Percentiles rank a stretch among this genome's conserved stretches.
Evolutionary conservation across 345 rosid species (phyloP).

Genomic region (Corymbia maculata): DNA sequence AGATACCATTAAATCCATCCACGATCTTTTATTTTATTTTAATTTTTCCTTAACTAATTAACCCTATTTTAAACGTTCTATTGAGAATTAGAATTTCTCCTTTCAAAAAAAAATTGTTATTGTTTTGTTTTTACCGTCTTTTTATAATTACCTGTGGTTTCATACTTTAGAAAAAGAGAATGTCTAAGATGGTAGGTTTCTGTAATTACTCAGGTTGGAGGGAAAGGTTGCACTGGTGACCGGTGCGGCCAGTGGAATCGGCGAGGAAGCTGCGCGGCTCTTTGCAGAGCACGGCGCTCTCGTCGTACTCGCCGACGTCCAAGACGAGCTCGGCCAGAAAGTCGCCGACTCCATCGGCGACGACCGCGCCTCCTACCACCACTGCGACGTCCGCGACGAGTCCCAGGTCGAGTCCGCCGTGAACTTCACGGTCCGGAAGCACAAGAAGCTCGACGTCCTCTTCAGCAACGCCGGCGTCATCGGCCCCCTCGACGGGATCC

Average conservation of each 20-base stretch:
- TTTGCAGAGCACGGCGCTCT: slow-evolving; percentile 61
- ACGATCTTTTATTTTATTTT: not conserved
- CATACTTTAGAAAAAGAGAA: not conserved
- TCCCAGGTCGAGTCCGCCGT: slow-evolving; percentile 61
- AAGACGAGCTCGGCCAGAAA: slow-evolving; percentile 50
- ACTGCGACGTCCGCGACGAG: slow-evolving; percentile 80
- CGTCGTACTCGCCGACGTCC: slow-evolving; percentile 64
- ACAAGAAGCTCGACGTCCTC: slow-evolving; percentile 61
- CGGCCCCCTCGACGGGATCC: slow-evolving; percentile 43
- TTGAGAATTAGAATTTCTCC: not conserved
- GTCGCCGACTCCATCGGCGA: slow-evolving; percentile 31
- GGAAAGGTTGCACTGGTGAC: slow-evolving; percentile 84
- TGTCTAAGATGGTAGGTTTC: not conserved
- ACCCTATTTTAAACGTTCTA: not conserved
- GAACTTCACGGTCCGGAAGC: slow-evolving; percentile 27
- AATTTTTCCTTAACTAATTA: not conserved
- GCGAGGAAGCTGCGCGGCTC: slow-evolving; percentile 57
- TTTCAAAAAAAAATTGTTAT: not conserved
- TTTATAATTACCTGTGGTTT: not conserved
- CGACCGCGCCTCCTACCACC: slow-evolving; percentile 37
- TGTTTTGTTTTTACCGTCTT: not conserved
- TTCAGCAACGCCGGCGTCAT: slow-evolving; percentile 84
- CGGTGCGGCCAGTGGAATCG: slow-evolving; percentile 92
- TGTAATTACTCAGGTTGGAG: slow-evolving; percentile 36
- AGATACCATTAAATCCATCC: not conserved